These are phyloP conservation scores for Podospora pseudocomata DNA, from an alignment of 495 filamentous ascomycete species.

Conservation along the genomic window DNA sequence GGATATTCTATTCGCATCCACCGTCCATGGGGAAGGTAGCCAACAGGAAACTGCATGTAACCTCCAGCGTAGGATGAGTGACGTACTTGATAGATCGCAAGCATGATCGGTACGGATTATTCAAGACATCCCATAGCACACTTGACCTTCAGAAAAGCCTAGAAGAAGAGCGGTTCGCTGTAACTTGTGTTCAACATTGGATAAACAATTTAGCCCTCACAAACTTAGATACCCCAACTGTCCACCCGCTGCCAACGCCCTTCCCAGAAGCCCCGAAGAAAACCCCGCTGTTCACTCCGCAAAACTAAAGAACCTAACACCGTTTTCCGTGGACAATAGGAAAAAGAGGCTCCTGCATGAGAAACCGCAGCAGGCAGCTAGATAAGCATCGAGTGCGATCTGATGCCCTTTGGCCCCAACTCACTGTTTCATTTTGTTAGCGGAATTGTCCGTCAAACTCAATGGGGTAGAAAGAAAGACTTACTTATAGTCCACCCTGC, in stretches of 20 bases:
- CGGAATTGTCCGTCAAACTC: neutral
- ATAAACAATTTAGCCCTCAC: neutral
- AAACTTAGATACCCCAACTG: neutral
- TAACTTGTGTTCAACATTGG: neutral
- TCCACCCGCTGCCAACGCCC: neutral
- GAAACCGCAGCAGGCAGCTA: slow-evolving; percentile 1
- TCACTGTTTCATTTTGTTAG: slow-evolving; percentile 30
- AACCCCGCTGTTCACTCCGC: neutral
- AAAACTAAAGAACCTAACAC: neutral
- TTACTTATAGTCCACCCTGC: slow-evolving; percentile 49
- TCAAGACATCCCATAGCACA: neutral
- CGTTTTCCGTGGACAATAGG: neutral
- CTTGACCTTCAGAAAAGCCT: neutral
- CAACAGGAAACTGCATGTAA: too few relatives aligned
- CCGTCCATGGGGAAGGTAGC: too few relatives aligned
- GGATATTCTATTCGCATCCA: too few relatives aligned
- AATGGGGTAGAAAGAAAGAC: slow-evolving; percentile 18
- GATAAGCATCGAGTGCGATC: slow-evolving; percentile 41
- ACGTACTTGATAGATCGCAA: too few relatives aligned
- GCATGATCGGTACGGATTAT: too few relatives aligned
- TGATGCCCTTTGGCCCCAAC: slow-evolving; percentile 41
- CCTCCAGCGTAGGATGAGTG: too few relatives aligned
- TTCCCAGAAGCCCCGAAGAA: neutral
- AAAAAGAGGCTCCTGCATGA: neutral
- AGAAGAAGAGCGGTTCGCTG: neutral